phyloP scores from a whole-genome alignment of 768 basidiomycete genomes.

The Macrolepiota dolichaula region DNA sequence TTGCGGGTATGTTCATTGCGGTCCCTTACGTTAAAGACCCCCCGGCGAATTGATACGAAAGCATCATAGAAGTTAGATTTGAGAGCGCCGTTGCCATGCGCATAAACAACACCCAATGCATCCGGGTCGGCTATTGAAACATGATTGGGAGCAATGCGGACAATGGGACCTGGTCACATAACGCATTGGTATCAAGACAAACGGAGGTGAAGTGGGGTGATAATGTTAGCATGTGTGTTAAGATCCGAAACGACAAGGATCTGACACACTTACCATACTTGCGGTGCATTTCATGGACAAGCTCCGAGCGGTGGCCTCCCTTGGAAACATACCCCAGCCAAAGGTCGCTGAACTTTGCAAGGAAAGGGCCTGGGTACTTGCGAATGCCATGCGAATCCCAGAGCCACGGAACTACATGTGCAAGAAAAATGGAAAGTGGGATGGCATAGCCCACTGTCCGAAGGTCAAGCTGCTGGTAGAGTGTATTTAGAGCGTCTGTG shows the following conservation, averaged over 20 bases:
- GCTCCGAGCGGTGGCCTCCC: conserved; percentile 71
- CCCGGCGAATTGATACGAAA: conserved; percentile 71
- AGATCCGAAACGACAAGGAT: conserved; percentile 9
- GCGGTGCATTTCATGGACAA: conserved; percentile 69
- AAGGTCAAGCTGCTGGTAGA: conserved; percentile 20
- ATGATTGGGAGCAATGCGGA: conserved; percentile 74
- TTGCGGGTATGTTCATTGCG: conserved; percentile 81
- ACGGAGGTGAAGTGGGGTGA: not conserved
- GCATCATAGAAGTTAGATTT: conserved; percentile 79
- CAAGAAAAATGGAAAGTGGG: conserved; percentile 27
- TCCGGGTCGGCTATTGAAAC: conserved; percentile 76
- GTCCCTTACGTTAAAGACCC: conserved; percentile 78
- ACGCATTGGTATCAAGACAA: not conserved
- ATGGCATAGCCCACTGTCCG: conserved; percentile 23
- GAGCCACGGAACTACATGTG: conserved; percentile 48
- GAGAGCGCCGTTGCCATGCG: conserved; percentile 78
- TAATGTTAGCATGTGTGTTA: not conserved
- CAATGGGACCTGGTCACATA: conserved; percentile 50
- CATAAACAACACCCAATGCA: conserved; percentile 73
- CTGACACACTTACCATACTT: conserved; percentile 55
- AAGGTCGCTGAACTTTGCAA: conserved; percentile 67
- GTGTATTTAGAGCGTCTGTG: conserved; percentile 17
- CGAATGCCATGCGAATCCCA: conserved; percentile 59
- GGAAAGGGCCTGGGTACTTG: conserved; percentile 60
- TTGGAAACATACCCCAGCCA: conserved; percentile 70